These are phyloP conservation scores for Coemansia umbellata DNA, from an alignment of 192 early-diverging fungal species.

Conservation along the genomic window DNA sequence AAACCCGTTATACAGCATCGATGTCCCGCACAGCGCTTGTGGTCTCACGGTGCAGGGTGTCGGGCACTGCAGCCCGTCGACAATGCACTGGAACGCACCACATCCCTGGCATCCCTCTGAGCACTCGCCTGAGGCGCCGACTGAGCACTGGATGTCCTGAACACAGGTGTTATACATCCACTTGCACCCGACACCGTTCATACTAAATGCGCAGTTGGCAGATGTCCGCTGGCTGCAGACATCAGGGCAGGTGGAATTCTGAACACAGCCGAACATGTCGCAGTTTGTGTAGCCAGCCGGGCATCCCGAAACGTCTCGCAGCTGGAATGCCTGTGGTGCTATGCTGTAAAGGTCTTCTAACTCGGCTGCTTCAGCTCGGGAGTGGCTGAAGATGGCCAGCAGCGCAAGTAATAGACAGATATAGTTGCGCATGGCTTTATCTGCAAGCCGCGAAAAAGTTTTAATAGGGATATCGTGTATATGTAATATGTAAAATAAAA, in stretches of 20 bases:
- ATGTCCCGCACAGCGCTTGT: constrained; percentile 11
- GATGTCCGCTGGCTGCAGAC: constrained; percentile 9
- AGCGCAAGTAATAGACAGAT: no score
- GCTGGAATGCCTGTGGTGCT: no score
- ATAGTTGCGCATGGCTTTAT: no score
- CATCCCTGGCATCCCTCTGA: constrained; percentile 26
- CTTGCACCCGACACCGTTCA: constrained; percentile 36
- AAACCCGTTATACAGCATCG: constrained; percentile 11
- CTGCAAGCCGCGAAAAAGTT: no score
- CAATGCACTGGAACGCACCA: constrained; percentile 31
- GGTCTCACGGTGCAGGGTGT: constrained; percentile 11
- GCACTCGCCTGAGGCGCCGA: constrained; percentile 13
- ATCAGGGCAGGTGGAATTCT: constrained; percentile 19
- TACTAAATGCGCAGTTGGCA: constrained; percentile 17
- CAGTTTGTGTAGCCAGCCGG: constrained; percentile 20
- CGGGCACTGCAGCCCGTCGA: constrained; percentile 22
- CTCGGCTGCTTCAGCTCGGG: no score
- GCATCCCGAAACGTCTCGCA: constrained; percentile 6
- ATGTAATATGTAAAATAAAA: no score
- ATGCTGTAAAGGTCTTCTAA: no score
- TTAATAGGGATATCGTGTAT: no score
- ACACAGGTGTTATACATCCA: constrained; percentile 27
- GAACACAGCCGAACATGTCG: constrained; percentile 30
- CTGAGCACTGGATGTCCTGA: constrained; percentile 24
- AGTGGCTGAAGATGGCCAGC: no score